Percentiles rank a stretch among this genome's conserved stretches.
Conservation (phyloP, 495 filamentous ascomycete species). For the Extremus antarcticus region DNA sequence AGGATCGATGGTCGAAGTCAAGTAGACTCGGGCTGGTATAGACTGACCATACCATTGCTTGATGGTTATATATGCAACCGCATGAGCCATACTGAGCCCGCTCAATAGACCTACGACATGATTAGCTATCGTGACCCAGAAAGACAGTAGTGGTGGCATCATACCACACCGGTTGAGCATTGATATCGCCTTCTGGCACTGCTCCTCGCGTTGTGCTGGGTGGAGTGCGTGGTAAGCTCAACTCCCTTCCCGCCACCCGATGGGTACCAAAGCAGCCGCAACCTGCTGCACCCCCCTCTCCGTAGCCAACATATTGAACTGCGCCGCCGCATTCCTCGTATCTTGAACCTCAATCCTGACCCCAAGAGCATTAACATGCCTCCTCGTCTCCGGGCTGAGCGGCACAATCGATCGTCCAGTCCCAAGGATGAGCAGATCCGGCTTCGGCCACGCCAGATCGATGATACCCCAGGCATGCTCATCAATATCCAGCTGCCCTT, state of each 20-base stretch:
- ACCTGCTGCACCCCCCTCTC: slow-evolving; percentile 55
- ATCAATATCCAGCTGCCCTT: slow-evolving; percentile 70
- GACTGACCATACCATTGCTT: too few relatives aligned
- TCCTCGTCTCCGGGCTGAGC: slow-evolving; percentile 61
- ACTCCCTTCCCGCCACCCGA: slow-evolving; percentile 48
- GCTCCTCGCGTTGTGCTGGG: too few relatives aligned
- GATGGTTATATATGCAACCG: too few relatives aligned
- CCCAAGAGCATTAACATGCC: slow-evolving; percentile 62
- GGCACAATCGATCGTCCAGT: slow-evolving; percentile 65
- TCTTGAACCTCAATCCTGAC: slow-evolving; percentile 83
- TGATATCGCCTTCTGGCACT: too few relatives aligned
- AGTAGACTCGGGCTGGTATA: too few relatives aligned
- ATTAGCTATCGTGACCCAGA: too few relatives aligned
- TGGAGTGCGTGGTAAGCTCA: too few relatives aligned
- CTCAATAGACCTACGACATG: too few relatives aligned
- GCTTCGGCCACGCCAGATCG: slow-evolving; percentile 75
- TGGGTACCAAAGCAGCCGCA: slow-evolving; percentile 78
- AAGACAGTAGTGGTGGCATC: too few relatives aligned
- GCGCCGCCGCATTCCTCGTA: slow-evolving; percentile 85
- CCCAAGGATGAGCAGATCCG: slow-evolving; percentile 83
- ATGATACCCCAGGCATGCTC: slow-evolving; percentile 66
- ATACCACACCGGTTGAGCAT: too few relatives aligned
- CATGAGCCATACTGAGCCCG: too few relatives aligned
- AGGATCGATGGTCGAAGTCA: too few relatives aligned
- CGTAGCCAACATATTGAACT: slow-evolving; percentile 59